phyloP scores from a whole-genome alignment of 805 yeast species.

The Teunomyces funiuensis region DNA sequence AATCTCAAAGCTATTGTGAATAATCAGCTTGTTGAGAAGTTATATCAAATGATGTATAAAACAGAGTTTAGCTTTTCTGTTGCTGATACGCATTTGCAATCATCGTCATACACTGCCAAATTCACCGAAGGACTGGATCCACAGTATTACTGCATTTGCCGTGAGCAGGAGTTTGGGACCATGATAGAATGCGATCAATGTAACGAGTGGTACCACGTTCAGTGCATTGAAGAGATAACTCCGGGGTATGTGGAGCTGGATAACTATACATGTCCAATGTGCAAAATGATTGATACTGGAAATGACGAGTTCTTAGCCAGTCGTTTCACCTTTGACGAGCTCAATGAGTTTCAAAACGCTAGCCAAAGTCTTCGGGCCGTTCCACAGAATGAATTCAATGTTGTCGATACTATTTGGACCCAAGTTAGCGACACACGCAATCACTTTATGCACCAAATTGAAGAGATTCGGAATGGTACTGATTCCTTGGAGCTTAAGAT shows the following conservation, averaged over 20 bases:
- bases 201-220: constrained; percentile 69
- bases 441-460: constrained; percentile 10
- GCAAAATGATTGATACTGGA: constrained; percentile 24
- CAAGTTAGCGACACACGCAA: constrained; percentile 9
- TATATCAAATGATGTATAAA: constrained; percentile 20
- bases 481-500: constrained; percentile 13
- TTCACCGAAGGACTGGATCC: constrained; percentile 14
- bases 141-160: constrained; percentile 56
- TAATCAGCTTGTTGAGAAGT: constrained; percentile 18
- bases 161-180: constrained; percentile 56
- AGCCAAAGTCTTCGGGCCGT: constrained; percentile 17
- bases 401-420: constrained; percentile 18
- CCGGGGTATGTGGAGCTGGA: constrained; percentile 17
- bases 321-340: constrained; percentile 15
- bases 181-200: constrained; percentile 74
- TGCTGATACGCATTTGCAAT: constrained; percentile 25
- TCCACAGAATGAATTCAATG: constrained; percentile 22
- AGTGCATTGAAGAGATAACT: constrained; percentile 44
- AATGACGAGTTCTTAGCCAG: constrained; percentile 15
- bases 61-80: constrained; percentile 26
- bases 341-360: constrained; percentile 12
- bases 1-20: constrained; percentile 21
- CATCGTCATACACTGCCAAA: constrained; percentile 23
- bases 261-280: constrained; percentile 30
- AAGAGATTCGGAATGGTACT: constrained; percentile 12